phyloP scores from a whole-genome alignment of 345 rosid genomes.

The Eucalyptus pumila region DNA sequence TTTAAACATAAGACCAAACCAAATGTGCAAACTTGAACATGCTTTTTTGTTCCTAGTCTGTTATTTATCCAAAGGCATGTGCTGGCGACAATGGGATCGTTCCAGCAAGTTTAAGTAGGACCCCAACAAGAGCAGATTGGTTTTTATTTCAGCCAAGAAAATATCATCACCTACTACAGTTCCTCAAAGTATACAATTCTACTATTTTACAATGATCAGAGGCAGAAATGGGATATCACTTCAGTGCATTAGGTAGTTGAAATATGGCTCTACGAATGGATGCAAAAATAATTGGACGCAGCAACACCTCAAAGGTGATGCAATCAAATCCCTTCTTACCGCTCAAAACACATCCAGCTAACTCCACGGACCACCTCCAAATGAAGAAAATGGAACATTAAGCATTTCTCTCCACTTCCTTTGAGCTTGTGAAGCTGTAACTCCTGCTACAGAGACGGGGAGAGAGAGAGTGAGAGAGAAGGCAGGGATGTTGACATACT shows the following conservation, averaged over 20 bases:
- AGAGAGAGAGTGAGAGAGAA: background rate
- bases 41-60: background rate
- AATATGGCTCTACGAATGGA: background rate
- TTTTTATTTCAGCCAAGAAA: background rate
- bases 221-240: background rate
- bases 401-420: background rate
- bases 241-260: background rate
- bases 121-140: background rate
- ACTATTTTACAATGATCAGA: background rate
- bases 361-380: fast-evolving
- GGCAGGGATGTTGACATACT: background rate
- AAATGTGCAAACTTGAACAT: background rate
- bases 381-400: no score
- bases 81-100: no score
- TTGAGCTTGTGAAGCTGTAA: background rate
- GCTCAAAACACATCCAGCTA: no score
- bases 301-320: background rate
- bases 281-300: background rate
- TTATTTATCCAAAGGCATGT: background rate
- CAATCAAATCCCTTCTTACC: background rate
- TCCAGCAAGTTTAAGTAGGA: no score
- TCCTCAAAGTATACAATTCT: background rate
- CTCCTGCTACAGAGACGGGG: background rate
- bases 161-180: background rate
- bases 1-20: background rate